Evolutionary conservation across 768 basidiomycete species (phyloP), one percentile per base, ranked within the genome.

Genomic region (Tricholoma terreum): DNA sequence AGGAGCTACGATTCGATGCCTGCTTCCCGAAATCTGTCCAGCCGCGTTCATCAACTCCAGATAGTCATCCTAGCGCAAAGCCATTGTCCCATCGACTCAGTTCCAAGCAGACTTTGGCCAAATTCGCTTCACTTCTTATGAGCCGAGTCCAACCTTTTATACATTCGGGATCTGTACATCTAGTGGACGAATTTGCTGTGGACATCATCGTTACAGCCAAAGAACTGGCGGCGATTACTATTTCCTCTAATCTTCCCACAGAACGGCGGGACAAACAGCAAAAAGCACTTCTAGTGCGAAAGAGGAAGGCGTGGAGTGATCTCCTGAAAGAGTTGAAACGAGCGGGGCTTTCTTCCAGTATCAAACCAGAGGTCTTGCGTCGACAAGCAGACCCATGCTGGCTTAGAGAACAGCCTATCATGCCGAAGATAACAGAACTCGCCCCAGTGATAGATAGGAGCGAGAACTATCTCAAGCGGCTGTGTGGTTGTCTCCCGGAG

Each of bases 281-380:
- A 53, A 95, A 94, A 68, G 83, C 85, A 19, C 72, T 98, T 9
- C 76, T 90, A 38, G 82, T 83, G 3, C 83, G 92, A 49, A 99
- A 98, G 75, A 78, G 90, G 59, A 92, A 91, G 66, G 94, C 94
- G 0, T 93, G 88, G 83, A 86, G 89, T 24, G 94, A 98, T 67
- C 77, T 97, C 17, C 75, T 97, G 60, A 96, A 94, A 71, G 93
- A 94, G 66, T 75, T 97, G 53, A 91, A 91, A 68, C 80, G 82
- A 1, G 76, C 83, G 17, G 97, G 97, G 17, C 78, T 98, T 52
- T 77, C 92, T 0, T 71, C 77, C 38, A 89, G 83, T 52, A 73
- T 92, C 51, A 90, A 87, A 65, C 82, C 91, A 1, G 88, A 90
- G 21, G 67, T 87, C 22, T 77, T 92, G 3, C 74, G 72, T 19